Evolutionary conservation across 2,329 filamentous ascomycete genomes (phyloP).

Genomic region (Penicillium vulpinum): DNA sequence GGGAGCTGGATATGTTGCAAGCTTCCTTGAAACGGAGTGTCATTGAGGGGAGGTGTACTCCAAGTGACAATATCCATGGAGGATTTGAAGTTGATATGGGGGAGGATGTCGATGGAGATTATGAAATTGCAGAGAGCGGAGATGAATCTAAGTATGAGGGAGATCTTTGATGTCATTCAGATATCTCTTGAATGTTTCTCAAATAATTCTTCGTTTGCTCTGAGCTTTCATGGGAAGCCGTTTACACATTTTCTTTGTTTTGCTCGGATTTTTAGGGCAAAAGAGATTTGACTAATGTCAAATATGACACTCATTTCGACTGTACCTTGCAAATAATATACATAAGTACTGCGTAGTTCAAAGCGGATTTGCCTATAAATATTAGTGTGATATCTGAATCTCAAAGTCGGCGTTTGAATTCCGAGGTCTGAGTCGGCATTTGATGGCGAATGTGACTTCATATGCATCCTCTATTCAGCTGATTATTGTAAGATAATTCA

Average conservation of each 20-base stretch:
- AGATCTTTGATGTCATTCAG: neutral
- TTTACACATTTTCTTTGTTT: neutral
- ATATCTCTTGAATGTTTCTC: neutral
- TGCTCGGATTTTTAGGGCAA: neutral
- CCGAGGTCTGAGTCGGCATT: slow-evolving; percentile 26
- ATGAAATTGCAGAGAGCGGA: neutral
- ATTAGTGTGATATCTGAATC: neutral
- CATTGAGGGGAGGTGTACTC: too few species aligned
- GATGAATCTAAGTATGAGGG: neutral
- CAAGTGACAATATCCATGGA: neutral
- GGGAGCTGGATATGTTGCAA: slow-evolving; percentile 3
- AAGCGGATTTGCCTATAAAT: neutral
- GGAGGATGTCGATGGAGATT: neutral
- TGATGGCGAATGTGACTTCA: slow-evolving; percentile 15
- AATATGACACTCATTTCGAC: neutral
- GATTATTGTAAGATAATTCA: neutral
- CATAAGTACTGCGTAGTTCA: too few species aligned
- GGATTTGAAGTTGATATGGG: neutral
- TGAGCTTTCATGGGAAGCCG: neutral
- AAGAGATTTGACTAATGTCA: neutral
- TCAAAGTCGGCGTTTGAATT: slow-evolving; percentile 21
- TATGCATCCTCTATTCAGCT: neutral
- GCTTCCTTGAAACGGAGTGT: neutral
- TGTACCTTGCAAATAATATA: neutral
- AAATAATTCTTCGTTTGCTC: neutral